A percentile compares a stretch with the other conserved stretches of the same genome.
phyloP scores from a whole-genome alignment of 805 yeast species.

The Myxozyma neglecta region DNA sequence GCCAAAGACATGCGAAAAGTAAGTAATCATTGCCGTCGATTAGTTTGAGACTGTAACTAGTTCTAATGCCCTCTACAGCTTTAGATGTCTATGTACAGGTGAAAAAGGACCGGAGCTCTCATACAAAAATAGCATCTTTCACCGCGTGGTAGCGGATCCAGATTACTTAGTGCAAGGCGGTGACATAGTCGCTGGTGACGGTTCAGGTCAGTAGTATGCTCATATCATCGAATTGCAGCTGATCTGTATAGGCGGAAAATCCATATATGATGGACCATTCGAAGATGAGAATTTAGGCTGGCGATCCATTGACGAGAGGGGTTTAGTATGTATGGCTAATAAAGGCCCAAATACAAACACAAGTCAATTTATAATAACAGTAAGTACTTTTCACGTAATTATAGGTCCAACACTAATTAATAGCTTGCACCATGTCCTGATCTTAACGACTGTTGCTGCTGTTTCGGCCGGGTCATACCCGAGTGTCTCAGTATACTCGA shows the following conservation, averaged over 20 bases:
- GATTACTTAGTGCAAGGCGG: slow-evolving; percentile 84
- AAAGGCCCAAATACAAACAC: slow-evolving; percentile 72
- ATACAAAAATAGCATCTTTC: slow-evolving; percentile 67
- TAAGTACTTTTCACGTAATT: neutral
- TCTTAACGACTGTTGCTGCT: slow-evolving; percentile 94
- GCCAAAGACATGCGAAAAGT: slow-evolving; percentile 30
- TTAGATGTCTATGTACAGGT: slow-evolving; percentile 74
- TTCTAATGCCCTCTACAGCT: slow-evolving; percentile 36
- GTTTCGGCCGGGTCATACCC: slow-evolving; percentile 59
- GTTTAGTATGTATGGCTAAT: slow-evolving; percentile 70
- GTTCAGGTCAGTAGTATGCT: slow-evolving; percentile 50
- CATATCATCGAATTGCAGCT: neutral
- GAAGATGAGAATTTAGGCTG: slow-evolving; percentile 70
- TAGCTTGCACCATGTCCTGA: slow-evolving; percentile 43
- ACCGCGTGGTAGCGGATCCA: slow-evolving; percentile 61
- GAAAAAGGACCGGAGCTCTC: slow-evolving; percentile 62
- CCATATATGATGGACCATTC: slow-evolving; percentile 69
- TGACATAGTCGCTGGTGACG: slow-evolving; percentile 60
- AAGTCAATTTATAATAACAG: slow-evolving; percentile 86
- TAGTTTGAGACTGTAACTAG: neutral
- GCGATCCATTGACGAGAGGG: slow-evolving; percentile 61
- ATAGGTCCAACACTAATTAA: neutral
- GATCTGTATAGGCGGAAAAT: slow-evolving; percentile 48
- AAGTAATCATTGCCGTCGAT: neutral
- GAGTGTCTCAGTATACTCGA: slow-evolving; percentile 10